Base-by-base conservation (phyloP, 2,329 filamentous ascomycete genomes). In the Verticillium zaregamsianum region DNA sequence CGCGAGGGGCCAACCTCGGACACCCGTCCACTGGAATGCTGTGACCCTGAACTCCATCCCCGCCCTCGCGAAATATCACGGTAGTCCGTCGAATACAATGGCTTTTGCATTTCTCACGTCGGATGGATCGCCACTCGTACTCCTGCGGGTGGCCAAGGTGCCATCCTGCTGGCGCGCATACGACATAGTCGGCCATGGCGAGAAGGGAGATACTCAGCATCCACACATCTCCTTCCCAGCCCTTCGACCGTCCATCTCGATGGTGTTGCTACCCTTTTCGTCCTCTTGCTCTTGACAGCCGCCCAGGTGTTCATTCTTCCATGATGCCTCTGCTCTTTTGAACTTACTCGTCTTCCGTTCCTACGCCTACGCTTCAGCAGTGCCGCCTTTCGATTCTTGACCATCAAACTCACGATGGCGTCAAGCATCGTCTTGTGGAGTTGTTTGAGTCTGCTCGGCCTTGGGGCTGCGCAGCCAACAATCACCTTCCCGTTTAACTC, bases 401-500 rank as follows among this genome's bases (percentile, higher is more conserved):
- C 58, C 45, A 25, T 23, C 31, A 33, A n/a, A 37, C 17, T 52
- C 40, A 35, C 31, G 40, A 59, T 59, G 59, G 54, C 59, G 15
- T 49, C 59, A 28, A 45, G 54, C 12, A 25, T 40, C 17, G 25
- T 33, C 35, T 40, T 57, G 25, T 33, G 37, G 28, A 35, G 39
- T 32, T 31, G 49, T 5, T 35, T 58, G 39, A 33, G 32, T 32
- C 54, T 61, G 12, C 49, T 64, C 28, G 61, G 64, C 54, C 59
- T 66, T 58, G 66, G 40, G 59, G 61, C 57, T 60, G 57, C 59
- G 59, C 69, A 73, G 20, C 84, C 84, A 12, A 69, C 73, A 28
- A 70, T 81, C 57, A 77, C 80, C 56, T 94, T 93, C 68, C 92
- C 92, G 1, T 82, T 96, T 73, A 96, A 95, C 74, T 88, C 91